Evolutionary conservation across 2,329 filamentous ascomycete genomes (phyloP), one percentile per base, ranked within the genome.

Genomic region (Drechmeria coniospora): DNA sequence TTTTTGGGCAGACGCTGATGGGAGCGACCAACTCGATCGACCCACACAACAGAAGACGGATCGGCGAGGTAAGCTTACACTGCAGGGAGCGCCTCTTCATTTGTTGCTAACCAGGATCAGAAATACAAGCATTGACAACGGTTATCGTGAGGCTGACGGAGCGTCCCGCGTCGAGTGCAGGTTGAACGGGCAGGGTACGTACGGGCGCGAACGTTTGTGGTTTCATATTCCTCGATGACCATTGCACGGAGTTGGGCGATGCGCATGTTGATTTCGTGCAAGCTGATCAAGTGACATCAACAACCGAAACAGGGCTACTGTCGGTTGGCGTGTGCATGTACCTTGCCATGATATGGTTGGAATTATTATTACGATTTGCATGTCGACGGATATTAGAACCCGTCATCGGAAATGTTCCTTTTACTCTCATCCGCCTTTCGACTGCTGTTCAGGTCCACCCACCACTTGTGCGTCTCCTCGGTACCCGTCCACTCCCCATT

Each of bases 11-110:
- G 58, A 83, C 87, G 21, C 59, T 98, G 32, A 65, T 95, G 56
- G 90, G 92, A 5, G 87, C 86, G 10, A 92, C 83, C 0, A 98
- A 98, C 51, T 74, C 80, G 25, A 61, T 98, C 41, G 90, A 98
- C 57, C 79, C 79, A 29, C 65, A 74, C 35, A 86, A 93, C 47
- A 59, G 78, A 46, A 68, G 81, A 43, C 74, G 79, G 47, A 74
- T 84, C 45, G 81, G 92, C 43, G 86, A 94, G 64, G 87, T 93
- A 59, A 71, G 83, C 75, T n/a, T 39, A 14, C 26, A n/a, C 11
- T 17, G 4, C 11, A 4, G 4, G 5, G 10, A 4, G 5, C 7
- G 8, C 11, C 6, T 8, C 15, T 13, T 5, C 3, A 2, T 1
- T 24, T 3, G n/a, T 14, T 17, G 23, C 36, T 38, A 30, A 40